A percentile compares a stretch with the other conserved stretches of the same genome.
These are phyloP conservation scores for Actinomortierella ambigua DNA, from an alignment of 371 early-diverging fungal genomes.

Conservation along the genomic window DNA sequence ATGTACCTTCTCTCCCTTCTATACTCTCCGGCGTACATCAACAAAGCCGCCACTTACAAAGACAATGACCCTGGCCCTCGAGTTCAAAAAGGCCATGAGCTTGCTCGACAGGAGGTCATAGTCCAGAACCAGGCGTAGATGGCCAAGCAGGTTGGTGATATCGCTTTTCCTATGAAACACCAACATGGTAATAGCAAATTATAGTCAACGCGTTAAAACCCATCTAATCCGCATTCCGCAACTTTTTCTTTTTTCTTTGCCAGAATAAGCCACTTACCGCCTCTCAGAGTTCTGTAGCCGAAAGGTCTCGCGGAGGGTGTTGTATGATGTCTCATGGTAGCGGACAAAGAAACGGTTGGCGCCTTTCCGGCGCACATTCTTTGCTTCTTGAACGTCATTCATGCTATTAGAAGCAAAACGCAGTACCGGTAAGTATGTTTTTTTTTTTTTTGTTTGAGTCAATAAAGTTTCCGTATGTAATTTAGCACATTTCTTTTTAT, in stretches of 20 bases:
- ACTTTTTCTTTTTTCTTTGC: not conserved
- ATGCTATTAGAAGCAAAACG: constrained; percentile 7
- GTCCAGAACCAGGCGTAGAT: constrained; percentile 27
- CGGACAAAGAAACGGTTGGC: constrained; percentile 20
- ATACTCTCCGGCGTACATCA: too few relatives aligned
- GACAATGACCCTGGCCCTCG: constrained; percentile 34
- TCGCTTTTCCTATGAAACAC: constrained; percentile 26
- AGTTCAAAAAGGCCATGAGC: constrained; percentile 31
- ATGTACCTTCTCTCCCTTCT: too few relatives aligned
- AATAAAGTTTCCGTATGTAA: too few relatives aligned
- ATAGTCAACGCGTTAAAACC: too few relatives aligned
- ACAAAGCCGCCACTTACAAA: constrained; percentile 36
- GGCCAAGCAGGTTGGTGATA: constrained; percentile 29
- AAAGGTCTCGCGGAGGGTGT: constrained; percentile 24
- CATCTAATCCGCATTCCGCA: too few relatives aligned
- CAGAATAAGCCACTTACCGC: constrained; percentile 9
- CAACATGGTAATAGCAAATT: too few relatives aligned
- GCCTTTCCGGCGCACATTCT: constrained; percentile 17
- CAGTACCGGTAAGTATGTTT: not conserved
- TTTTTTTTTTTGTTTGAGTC: too few relatives aligned
- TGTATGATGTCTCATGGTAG: constrained; percentile 38
- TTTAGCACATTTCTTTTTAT: too few relatives aligned
- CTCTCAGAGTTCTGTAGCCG: constrained; percentile 36
- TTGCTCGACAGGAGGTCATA: constrained; percentile 30
- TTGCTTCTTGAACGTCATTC: constrained; percentile 33